Conservation (phyloP, 345 rosid species). For the Arabis hirsuta region DNA sequence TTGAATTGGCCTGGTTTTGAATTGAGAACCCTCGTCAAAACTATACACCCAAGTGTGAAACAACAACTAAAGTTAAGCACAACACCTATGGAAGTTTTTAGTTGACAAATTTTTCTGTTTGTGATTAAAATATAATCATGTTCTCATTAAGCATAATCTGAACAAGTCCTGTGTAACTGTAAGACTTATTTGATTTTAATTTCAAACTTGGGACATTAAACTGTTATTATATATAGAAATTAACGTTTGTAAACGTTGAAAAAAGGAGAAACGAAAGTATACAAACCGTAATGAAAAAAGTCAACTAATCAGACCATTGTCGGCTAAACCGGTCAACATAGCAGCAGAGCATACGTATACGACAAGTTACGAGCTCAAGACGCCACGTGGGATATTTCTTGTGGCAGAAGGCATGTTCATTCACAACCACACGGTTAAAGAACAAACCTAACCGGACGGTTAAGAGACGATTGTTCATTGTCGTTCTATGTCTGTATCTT, state of each 20-base stretch:
- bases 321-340: slow-evolving; percentile 60
- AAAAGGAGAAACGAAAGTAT: background rate
- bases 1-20: slow-evolving; percentile 11
- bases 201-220: slow-evolving; percentile 22
- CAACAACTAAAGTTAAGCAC: slow-evolving; percentile 43
- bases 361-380: slow-evolving; percentile 29
- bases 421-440: slow-evolving; percentile 48
- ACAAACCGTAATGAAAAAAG: slow-evolving; percentile 44
- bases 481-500: background rate
- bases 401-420: background rate
- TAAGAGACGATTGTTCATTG: background rate
- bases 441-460: slow-evolving; percentile 26
- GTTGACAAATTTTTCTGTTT: background rate
- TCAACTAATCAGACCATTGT: slow-evolving; percentile 56
- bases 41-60: slow-evolving; percentile 78
- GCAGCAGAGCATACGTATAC: slow-evolving; percentile 57
- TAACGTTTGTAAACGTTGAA: slow-evolving; percentile 29
- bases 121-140: background rate
- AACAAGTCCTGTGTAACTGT: background rate
- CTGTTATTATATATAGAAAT: slow-evolving; percentile 26
- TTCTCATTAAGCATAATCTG: background rate
- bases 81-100: background rate
- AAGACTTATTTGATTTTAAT: slow-evolving; percentile 11
- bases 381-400: slow-evolving; percentile 7
- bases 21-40: slow-evolving; percentile 28